Evolutionary conservation across 1,284 basidiomycete species (phyloP).

Genomic region (Trametes hirsuta): DNA sequence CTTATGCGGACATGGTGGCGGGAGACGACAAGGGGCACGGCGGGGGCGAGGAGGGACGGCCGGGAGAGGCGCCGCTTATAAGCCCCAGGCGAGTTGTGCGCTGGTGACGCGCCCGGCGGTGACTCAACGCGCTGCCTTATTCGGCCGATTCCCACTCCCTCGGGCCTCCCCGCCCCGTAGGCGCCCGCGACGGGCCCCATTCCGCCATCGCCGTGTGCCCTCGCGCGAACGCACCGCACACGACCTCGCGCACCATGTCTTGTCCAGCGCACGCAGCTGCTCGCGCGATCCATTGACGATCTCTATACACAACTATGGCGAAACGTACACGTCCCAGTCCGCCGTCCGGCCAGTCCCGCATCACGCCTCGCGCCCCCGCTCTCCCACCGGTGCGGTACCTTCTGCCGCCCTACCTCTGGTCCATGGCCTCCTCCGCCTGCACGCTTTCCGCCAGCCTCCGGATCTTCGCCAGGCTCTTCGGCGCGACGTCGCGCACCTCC

Average conservation of each 20-base stretch:
- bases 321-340: constrained; percentile 12
- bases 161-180: constrained; percentile 19
- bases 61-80: constrained; percentile 29
- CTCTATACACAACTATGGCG: constrained; percentile 20
- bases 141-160: constrained; percentile 20
- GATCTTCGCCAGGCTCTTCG: constrained; percentile 77
- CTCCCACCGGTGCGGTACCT: constrained; percentile 20
- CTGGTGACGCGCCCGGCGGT: constrained; percentile 27
- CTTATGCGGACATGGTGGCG: constrained; percentile 53
- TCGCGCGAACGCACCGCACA: background rate
- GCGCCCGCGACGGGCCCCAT: constrained; percentile 5
- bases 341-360: background rate
- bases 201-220: background rate
- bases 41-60: constrained; percentile 29
- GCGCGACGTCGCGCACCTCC: constrained; percentile 83
- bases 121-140: constrained; percentile 31
- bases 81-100: background rate
- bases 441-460: constrained; percentile 74
- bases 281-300: constrained; percentile 14
- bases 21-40: constrained; percentile 32
- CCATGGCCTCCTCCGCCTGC: constrained; percentile 74
- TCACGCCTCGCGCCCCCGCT: background rate
- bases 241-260: background rate
- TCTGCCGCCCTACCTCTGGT: constrained; percentile 54
- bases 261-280: background rate